These are phyloP conservation scores for Ophiocordyceps robertsii DNA, from an alignment of 2,329 filamentous ascomycete species.

Conservation along the genomic window DNA sequence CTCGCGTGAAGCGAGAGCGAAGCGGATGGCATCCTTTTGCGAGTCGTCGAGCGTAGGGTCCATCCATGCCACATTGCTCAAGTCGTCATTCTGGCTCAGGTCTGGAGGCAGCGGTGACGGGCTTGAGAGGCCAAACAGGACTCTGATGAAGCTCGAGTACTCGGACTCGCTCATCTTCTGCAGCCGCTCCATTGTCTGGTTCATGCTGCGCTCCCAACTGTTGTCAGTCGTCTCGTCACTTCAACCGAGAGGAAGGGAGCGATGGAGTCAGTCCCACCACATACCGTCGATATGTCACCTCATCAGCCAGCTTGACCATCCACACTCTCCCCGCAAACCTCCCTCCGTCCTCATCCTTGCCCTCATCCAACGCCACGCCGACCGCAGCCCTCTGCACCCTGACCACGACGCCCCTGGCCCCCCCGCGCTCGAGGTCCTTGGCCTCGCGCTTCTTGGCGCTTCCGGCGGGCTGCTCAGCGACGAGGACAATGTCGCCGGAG, in stretches of 20 bases:
- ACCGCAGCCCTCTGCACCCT: slow-evolving; percentile 45
- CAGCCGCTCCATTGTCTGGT: slow-evolving; percentile 45
- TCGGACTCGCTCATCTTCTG: slow-evolving; percentile 42
- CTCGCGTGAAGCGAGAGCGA: slow-evolving; percentile 69
- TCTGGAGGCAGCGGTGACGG: slow-evolving; percentile 34
- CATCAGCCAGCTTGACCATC: slow-evolving; percentile 55
- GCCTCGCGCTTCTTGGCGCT: slow-evolving; percentile 61
- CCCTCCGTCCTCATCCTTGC: slow-evolving; percentile 30
- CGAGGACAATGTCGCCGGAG: slow-evolving; percentile 63
- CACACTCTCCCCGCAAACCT: slow-evolving; percentile 38
- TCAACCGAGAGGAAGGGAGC: no score
- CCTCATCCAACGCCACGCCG: slow-evolving; percentile 57
- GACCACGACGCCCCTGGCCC: slow-evolving; percentile 57
- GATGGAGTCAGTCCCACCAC: slow-evolving; percentile 2
- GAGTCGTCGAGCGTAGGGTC: slow-evolving; percentile 50
- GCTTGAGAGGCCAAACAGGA: slow-evolving; percentile 46
- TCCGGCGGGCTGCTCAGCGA: slow-evolving; percentile 62
- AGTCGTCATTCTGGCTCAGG: slow-evolving; percentile 25
- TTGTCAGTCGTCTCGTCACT: neutral
- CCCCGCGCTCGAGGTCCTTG: slow-evolving; percentile 54
- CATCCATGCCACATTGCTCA: slow-evolving; percentile 41
- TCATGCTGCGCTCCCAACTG: slow-evolving; percentile 38
- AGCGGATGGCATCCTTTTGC: slow-evolving; percentile 59
- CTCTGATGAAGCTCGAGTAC: slow-evolving; percentile 46
- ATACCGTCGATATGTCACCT: slow-evolving; percentile 49